Conservation (phyloP, 163 green algal genomes). For the Volvox carteri region DNA sequence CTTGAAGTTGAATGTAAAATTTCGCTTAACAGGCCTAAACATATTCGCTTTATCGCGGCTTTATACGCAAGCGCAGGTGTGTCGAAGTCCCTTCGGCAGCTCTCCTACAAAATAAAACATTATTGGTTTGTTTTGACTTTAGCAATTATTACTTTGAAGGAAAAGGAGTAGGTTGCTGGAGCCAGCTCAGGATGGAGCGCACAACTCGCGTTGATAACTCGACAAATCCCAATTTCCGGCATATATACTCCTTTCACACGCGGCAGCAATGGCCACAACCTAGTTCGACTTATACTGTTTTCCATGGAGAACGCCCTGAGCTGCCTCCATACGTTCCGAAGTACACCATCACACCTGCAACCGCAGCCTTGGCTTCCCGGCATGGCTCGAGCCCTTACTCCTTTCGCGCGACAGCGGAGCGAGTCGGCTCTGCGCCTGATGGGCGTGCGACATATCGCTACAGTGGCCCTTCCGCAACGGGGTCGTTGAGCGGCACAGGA, state of each 20-base stretch:
- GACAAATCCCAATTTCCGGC: constrained; percentile 4
- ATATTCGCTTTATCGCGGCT: too few species aligned
- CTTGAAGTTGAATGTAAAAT: too few species aligned
- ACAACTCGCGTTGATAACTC: constrained; percentile 29
- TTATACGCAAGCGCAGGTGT: not conserved
- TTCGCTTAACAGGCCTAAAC: too few species aligned
- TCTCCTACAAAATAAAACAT: not conserved
- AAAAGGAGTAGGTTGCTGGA: not conserved
- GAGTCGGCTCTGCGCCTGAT: not conserved
- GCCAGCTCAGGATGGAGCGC: not conserved
- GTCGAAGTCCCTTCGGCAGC: constrained; percentile 18
- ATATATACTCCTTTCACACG: constrained; percentile 33
- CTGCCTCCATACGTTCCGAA: constrained; percentile 33
- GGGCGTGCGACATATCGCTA: constrained; percentile 28
- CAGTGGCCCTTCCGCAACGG: not conserved
- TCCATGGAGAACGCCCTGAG: constrained; percentile 13
- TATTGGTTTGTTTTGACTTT: too few species aligned
- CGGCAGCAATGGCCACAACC: constrained; percentile 28
- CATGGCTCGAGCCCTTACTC: constrained; percentile 23
- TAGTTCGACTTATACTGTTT: constrained; percentile 26
- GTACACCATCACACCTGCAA: constrained; percentile 9
- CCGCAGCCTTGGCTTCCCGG: not conserved
- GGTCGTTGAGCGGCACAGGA: not conserved
- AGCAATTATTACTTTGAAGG: too few species aligned
- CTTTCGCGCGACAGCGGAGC: constrained; percentile 6